A percentile compares a stretch with the other conserved stretches of the same genome.
Conservation (phyloP, 441 rosid species). For the Pelargonium myrrhifolium region DNA sequence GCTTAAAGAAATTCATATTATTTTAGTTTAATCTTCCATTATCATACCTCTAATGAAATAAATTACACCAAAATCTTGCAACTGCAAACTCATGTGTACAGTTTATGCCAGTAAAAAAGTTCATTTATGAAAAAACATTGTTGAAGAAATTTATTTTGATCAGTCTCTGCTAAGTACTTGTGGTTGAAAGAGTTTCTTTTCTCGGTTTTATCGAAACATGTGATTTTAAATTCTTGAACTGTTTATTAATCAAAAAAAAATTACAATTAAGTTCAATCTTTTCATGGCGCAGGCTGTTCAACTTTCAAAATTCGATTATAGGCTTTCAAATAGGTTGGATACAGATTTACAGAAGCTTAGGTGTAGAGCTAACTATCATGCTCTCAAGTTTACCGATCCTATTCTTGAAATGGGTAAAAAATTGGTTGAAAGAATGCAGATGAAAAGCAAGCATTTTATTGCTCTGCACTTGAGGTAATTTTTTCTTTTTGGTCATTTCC, state of each 20-base stretch:
- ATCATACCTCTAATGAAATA: neutral
- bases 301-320: conserved; percentile 79
- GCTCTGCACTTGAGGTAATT: conserved; percentile 93
- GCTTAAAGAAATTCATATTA: no score
- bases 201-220: neutral
- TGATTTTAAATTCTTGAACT: neutral
- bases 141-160: neutral
- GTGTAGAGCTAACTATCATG: conserved; percentile 88
- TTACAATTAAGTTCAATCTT: conserved; percentile 10
- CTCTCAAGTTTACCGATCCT: conserved; percentile 72
- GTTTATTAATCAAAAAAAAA: neutral
- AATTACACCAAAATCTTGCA: neutral
- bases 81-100: neutral
- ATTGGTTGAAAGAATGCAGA: conserved; percentile 65
- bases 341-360: conserved; percentile 79
- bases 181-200: neutral
- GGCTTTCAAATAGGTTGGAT: conserved; percentile 79
- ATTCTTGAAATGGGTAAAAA: conserved; percentile 66
- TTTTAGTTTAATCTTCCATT: neutral
- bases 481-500: neutral
- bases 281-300: conserved; percentile 60
- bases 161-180: neutral
- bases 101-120: neutral
- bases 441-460: conserved; percentile 64
- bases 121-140: neutral